Conservation (phyloP, 1,284 basidiomycete genomes). For the Boletus sp. region DNA sequence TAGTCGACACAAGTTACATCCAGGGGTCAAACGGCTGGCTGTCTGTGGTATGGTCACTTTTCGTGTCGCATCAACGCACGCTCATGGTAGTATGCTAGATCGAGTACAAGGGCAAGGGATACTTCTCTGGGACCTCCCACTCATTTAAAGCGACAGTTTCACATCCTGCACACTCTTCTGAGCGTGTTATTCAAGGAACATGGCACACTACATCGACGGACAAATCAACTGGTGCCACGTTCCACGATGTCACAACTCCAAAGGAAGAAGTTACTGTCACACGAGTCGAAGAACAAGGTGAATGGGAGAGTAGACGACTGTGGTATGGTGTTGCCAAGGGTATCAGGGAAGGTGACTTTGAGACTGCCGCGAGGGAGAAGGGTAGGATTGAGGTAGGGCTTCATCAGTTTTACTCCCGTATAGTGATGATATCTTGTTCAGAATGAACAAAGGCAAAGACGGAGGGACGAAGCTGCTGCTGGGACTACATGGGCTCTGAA, state of each 20-base stretch:
- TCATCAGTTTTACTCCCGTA: not conserved
- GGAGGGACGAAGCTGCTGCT: slow-evolving; percentile 78
- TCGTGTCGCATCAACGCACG: not conserved
- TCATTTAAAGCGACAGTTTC: slow-evolving; percentile 82
- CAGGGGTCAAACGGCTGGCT: slow-evolving; percentile 73
- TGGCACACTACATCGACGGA: slow-evolving; percentile 79
- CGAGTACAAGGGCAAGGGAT: slow-evolving; percentile 94
- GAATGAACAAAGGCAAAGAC: slow-evolving; percentile 89
- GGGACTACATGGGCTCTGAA: slow-evolving; percentile 74
- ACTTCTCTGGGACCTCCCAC: slow-evolving; percentile 92
- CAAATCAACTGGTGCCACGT: slow-evolving; percentile 37
- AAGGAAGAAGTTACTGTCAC: slow-evolving; percentile 76
- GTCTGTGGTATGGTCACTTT: slow-evolving; percentile 45
- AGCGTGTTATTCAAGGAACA: slow-evolving; percentile 75
- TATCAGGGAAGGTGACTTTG: slow-evolving; percentile 89
- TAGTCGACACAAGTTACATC: slow-evolving; percentile 82
- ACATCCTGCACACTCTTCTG: slow-evolving; percentile 32
- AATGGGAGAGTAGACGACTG: slow-evolving; percentile 84
- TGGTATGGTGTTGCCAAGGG: slow-evolving; percentile 90
- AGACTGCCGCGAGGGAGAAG: slow-evolving; percentile 88
- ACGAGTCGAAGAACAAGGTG: slow-evolving; percentile 59
- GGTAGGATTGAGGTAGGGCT: slow-evolving; percentile 77
- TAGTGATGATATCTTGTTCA: slow-evolving; percentile 28
- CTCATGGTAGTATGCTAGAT: slow-evolving; percentile 41
- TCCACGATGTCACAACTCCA: slow-evolving; percentile 60